Percentiles rank a stretch among this genome's conserved stretches.
Evolutionary conservation across 1,139 yeast species (phyloP).

Genomic region (Debaryomycetaceae sp.): DNA sequence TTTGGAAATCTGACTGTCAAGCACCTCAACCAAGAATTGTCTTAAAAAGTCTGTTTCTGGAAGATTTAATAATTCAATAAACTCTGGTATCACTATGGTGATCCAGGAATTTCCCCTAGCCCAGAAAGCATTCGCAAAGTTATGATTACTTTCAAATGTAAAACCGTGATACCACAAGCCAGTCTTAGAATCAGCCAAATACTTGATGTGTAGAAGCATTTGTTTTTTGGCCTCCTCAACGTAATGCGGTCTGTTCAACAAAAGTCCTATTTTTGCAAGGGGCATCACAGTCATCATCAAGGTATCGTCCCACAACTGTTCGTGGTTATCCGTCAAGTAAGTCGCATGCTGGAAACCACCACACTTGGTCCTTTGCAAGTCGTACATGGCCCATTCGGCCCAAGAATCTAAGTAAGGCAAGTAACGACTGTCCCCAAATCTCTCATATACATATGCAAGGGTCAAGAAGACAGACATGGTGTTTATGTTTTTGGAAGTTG

Average conservation of each 20-base stretch:
- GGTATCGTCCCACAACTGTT: constrained; percentile 36
- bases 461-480: constrained; percentile 31
- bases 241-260: constrained; percentile 23
- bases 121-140: constrained; percentile 31
- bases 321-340: constrained; percentile 23
- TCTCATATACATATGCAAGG: constrained; percentile 25
- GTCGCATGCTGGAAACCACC: constrained; percentile 35
- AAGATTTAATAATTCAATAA: constrained; percentile 25
- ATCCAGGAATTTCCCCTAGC: constrained; percentile 37
- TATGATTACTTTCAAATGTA: constrained; percentile 27
- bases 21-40: constrained; percentile 20
- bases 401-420: constrained; percentile 27
- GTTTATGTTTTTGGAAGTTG: constrained; percentile 30
- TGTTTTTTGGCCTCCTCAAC: constrained; percentile 31
- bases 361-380: constrained; percentile 24
- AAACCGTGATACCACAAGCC: constrained; percentile 33
- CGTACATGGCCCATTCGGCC: constrained; percentile 33
- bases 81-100: constrained; percentile 33
- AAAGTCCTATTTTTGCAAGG: constrained; percentile 26
- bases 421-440: constrained; percentile 16
- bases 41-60: constrained; percentile 20
- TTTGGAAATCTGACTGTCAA: constrained; percentile 23
- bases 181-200: constrained; percentile 23
- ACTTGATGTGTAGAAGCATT: constrained; percentile 27
- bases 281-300: constrained; percentile 36